Evolutionary conservation across 345 rosid genomes (phyloP).

Genomic region (Psidium guajava): DNA sequence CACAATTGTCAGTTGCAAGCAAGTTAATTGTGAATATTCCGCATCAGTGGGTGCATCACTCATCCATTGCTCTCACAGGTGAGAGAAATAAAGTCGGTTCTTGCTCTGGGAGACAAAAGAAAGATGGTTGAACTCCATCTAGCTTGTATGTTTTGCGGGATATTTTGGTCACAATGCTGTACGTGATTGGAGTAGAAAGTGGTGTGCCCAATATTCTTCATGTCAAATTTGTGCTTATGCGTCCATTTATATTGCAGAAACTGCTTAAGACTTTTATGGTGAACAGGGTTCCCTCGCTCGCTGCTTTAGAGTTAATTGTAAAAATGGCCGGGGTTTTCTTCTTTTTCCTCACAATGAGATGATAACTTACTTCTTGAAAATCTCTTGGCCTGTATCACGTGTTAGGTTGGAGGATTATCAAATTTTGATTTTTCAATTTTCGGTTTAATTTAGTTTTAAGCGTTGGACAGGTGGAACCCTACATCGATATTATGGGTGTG

Average conservation of each 20-base stretch:
- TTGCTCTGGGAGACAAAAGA: neutral
- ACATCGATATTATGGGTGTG: conserved; percentile 53
- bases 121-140: neutral
- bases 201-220: neutral
- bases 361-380: neutral
- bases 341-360: neutral
- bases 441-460: neutral
- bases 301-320: neutral
- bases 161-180: neutral
- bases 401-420: neutral
- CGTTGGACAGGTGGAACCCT: conserved; percentile 65
- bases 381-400: neutral
- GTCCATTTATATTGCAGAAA: neutral
- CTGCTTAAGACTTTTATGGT: neutral
- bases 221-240: neutral
- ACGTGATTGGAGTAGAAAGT: neutral
- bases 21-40: neutral
- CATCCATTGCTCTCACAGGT: neutral
- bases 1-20: neutral
- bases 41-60: neutral
- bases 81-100: neutral
- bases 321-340: neutral
- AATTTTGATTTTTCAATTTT: neutral
- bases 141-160: neutral
- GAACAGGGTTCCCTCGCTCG: neutral